Conservation (phyloP, 768 basidiomycete genomes). For the Hygrocybe punicea region DNA sequence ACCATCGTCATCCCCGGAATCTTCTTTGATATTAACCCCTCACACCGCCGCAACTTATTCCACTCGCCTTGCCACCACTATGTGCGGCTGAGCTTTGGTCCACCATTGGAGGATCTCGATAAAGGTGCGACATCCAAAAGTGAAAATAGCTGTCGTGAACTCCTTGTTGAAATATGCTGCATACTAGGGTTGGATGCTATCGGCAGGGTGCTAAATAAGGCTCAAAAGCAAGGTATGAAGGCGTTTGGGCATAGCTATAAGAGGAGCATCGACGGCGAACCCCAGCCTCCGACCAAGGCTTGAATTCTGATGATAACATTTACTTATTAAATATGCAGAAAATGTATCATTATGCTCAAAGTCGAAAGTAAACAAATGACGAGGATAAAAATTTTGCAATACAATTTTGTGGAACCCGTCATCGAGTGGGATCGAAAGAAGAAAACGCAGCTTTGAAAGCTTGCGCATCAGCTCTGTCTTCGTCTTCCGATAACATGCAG, state of each 20-base stretch:
- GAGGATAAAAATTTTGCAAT: not conserved
- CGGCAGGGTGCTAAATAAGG: conserved; percentile 68
- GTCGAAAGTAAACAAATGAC: too few relatives aligned
- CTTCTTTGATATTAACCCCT: conserved; percentile 81
- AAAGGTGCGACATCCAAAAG: conserved; percentile 45
- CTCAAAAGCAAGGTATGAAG: conserved; percentile 55
- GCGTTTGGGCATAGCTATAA: conserved; percentile 64
- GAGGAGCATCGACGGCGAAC: conserved; percentile 8
- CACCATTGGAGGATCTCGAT: conserved; percentile 74
- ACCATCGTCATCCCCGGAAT: conserved; percentile 90
- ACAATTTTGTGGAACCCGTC: too few relatives aligned
- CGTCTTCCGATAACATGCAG: conserved; percentile 77
- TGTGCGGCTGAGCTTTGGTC: conserved; percentile 83
- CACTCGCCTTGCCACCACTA: conserved; percentile 89
- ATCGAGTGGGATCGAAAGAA: conserved; percentile 60
- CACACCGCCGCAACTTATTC: conserved; percentile 85
- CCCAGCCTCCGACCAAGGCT: not conserved
- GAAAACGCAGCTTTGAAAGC: conserved; percentile 83
- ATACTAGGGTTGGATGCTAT: conserved; percentile 81
- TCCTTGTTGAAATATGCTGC: not conserved
- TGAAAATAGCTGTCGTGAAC: not conserved
- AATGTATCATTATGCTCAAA: not conserved
- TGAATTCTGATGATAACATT: not conserved
- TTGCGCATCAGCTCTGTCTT: conserved; percentile 79
- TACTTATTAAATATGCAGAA: not conserved